Evolutionary conservation across 352 stramenopile species (phyloP).

Genomic region (Pythium utonaiense): DNA sequence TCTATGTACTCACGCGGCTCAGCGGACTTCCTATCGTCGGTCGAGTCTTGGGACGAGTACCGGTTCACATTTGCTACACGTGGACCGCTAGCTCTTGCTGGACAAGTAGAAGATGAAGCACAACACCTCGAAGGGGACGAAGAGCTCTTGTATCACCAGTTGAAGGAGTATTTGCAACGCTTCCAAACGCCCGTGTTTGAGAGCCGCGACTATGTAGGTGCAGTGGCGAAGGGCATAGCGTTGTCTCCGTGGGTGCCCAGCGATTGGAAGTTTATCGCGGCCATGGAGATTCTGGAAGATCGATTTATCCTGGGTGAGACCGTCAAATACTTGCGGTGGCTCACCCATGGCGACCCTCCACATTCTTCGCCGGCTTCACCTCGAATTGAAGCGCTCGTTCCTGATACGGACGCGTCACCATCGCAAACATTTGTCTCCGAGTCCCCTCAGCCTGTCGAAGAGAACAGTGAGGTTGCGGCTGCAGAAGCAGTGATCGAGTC

Average conservation of each 20-base stretch:
- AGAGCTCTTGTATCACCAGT: constrained; percentile 24
- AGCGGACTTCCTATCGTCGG: constrained; percentile 33
- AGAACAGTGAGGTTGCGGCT: neutral
- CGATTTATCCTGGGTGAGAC: constrained; percentile 50
- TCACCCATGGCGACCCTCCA: constrained; percentile 4
- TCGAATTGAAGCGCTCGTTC: neutral
- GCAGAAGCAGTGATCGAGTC: constrained; percentile 13
- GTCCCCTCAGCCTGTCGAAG: neutral
- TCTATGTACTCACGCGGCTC: constrained; percentile 33
- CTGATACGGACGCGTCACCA: neutral
- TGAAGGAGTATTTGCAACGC: constrained; percentile 42
- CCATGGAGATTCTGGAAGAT: constrained; percentile 40
- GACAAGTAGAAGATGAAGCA: neutral
- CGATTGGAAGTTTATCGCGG: constrained; percentile 42
- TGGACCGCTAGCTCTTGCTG: neutral
- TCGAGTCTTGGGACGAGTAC: constrained; percentile 53
- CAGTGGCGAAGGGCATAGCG: constrained; percentile 16
- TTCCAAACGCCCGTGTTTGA: constrained; percentile 25
- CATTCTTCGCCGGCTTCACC: neutral
- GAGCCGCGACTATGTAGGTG: constrained; percentile 20
- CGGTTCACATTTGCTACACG: constrained; percentile 38
- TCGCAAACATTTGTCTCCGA: neutral
- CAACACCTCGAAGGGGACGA: neutral
- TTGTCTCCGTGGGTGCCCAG: constrained; percentile 32
- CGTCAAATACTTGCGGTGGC: constrained; percentile 64